phyloP scores from a whole-genome alignment of 2,329 filamentous ascomycete species.

The Amauroascus verrucosus region DNA sequence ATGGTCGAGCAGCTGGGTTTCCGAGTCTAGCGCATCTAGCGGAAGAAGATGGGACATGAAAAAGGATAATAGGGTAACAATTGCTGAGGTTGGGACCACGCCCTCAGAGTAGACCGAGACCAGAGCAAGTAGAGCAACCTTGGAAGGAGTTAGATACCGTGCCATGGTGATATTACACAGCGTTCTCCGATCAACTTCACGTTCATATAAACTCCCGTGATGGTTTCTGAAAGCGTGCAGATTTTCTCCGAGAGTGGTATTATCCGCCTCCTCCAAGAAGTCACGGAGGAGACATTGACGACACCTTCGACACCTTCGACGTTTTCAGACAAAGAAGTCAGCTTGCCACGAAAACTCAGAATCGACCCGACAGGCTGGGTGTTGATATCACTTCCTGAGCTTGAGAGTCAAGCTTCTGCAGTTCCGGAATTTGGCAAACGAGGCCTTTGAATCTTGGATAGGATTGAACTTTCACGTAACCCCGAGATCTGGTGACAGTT shows the following conservation, averaged over 20 bases:
- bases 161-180: slow-evolving; percentile 48
- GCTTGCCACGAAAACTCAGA: slow-evolving; percentile 7
- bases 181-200: not conserved
- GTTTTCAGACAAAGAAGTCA: slow-evolving; percentile 3
- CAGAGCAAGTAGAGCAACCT: slow-evolving; percentile 70
- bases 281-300: not conserved
- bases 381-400: slow-evolving; percentile 1
- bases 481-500: not conserved
- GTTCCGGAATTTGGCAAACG: not conserved
- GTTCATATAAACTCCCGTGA: not conserved
- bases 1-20: slow-evolving; percentile 11
- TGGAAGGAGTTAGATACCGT: slow-evolving; percentile 78
- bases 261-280: not conserved
- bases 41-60: slow-evolving; percentile 59
- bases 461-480: not conserved
- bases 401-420: not conserved
- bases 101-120: slow-evolving; percentile 71
- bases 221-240: not conserved
- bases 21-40: slow-evolving; percentile 17
- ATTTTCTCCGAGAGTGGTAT: not conserved
- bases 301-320: not conserved
- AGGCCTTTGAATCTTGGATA: not conserved
- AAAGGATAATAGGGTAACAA: slow-evolving; percentile 67
- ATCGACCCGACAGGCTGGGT: not conserved
- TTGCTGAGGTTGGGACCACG: slow-evolving; percentile 56